Percentiles rank a stretch among this genome's conserved stretches.
Conservation (phyloP, 208 protist species). For the Lotmaria passim region DNA sequence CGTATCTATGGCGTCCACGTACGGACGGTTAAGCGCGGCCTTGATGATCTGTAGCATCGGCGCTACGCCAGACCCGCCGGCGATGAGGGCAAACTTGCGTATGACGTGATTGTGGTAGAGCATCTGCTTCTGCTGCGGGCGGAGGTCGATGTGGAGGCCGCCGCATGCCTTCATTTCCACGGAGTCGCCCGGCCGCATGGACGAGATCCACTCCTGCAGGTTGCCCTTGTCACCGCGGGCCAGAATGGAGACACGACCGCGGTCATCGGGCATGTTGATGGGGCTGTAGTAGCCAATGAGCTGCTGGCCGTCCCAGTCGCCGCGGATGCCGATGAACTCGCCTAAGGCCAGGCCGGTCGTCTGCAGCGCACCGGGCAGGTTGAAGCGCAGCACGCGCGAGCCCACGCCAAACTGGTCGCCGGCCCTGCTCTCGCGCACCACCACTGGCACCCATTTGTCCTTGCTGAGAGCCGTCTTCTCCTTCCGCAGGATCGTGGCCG, state of each 20-base stretch:
- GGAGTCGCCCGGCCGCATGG: conserved; percentile 65
- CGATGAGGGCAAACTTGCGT: conserved; percentile 59
- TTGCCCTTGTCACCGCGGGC: conserved; percentile 72
- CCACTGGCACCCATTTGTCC: conserved; percentile 44
- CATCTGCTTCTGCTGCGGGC: conserved; percentile 54
- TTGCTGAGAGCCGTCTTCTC: conserved; percentile 48
- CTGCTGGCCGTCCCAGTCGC: conserved; percentile 53
- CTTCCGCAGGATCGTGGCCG: conserved; percentile 67
- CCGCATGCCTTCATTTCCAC: conserved; percentile 73
- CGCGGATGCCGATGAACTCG: conserved; percentile 75
- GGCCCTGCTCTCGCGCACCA: conserved; percentile 52
- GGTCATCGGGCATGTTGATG: conserved; percentile 71
- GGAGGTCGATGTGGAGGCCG: conserved; percentile 52
- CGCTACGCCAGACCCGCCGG: conserved; percentile 70
- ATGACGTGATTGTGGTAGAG: conserved; percentile 46
- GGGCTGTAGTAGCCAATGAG: conserved; percentile 80
- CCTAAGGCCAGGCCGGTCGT: conserved; percentile 67
- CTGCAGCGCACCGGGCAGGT: conserved; percentile 75
- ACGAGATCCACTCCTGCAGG: conserved; percentile 67
- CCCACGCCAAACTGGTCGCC: conserved; percentile 46
- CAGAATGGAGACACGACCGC: conserved; percentile 63
- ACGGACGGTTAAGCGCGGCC: conserved; percentile 52
- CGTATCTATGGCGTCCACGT: conserved; percentile 53
- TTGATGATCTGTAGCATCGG: conserved; percentile 86
- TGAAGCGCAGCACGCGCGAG: conserved; percentile 71